A percentile compares a stretch with the other conserved stretches of the same genome.
These are phyloP conservation scores for Dinochytrium kinnereticum DNA, from an alignment of 371 early-diverging fungal genomes.

Conservation along the genomic window DNA sequence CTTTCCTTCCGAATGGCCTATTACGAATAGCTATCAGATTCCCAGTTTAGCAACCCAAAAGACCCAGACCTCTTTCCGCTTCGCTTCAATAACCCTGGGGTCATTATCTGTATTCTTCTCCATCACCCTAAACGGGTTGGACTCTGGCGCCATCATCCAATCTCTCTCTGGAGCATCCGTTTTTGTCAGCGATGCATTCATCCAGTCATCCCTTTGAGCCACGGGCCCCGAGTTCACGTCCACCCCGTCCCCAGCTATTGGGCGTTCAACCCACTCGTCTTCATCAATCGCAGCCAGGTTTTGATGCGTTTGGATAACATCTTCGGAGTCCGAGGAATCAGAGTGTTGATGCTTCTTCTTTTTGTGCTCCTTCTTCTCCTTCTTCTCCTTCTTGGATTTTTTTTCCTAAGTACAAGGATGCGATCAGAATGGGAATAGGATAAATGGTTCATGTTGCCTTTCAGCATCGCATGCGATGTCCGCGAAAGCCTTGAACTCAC, in stretches of 20 bases:
- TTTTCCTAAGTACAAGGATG: constrained; percentile 11
- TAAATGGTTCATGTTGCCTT: background rate
- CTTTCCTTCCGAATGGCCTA: constrained; percentile 34
- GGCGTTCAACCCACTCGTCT: constrained; percentile 21
- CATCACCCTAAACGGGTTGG: constrained; percentile 18
- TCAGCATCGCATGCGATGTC: background rate
- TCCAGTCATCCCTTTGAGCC: constrained; percentile 12
- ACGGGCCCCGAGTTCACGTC: too few species aligned
- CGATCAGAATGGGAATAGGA: background rate
- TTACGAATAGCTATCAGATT: too few species aligned
- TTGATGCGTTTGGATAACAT: background rate
- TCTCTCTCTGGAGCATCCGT: constrained; percentile 17
- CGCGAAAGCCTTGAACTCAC: background rate
- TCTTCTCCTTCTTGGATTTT: constrained; percentile 34
- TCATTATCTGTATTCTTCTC: background rate
- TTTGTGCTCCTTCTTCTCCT: constrained; percentile 36
- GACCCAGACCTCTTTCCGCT: constrained; percentile 33
- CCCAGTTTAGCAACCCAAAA: too few species aligned
- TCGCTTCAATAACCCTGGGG: constrained; percentile 23
- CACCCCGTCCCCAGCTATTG: background rate
- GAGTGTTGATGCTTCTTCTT: constrained; percentile 22
- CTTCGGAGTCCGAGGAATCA: background rate
- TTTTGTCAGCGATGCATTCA: too few species aligned
- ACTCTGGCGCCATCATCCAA: constrained; percentile 31
- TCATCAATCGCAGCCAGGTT: constrained; percentile 27